Evolutionary conservation across 257 asterid species (phyloP).

Genomic region (Striga asiatica): DNA sequence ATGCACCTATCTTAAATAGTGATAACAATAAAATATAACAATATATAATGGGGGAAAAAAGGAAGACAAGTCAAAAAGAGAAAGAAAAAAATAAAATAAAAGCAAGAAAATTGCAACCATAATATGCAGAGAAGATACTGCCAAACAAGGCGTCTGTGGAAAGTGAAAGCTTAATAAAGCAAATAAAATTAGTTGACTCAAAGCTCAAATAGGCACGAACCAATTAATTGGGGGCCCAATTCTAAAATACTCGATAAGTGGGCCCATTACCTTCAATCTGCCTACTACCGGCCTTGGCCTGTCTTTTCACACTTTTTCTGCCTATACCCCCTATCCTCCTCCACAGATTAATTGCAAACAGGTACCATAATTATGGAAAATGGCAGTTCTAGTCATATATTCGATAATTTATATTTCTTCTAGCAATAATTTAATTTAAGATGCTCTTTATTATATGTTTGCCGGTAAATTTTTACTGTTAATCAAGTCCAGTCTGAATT

Average conservation of each 20-base stretch:
- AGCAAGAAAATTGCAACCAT: background rate
- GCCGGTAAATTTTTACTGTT: too few relatives aligned
- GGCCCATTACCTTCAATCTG: conserved; percentile 20
- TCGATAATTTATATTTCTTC: too few relatives aligned
- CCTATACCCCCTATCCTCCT: background rate
- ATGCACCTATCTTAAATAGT: background rate
- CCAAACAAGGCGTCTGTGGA: conserved; percentile 3
- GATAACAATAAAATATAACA: too few relatives aligned
- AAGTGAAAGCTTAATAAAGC: conserved; percentile 13
- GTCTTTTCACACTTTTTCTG: conserved; percentile 24
- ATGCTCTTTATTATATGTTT: too few relatives aligned
- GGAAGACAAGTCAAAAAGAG: background rate
- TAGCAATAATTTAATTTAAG: too few relatives aligned
- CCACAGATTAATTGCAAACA: background rate
- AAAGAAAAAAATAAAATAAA: background rate
- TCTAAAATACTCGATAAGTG: conserved; percentile 18
- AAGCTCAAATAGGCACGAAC: background rate
- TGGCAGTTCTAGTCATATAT: background rate
- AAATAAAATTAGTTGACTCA: conserved; percentile 17
- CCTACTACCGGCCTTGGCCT: conserved; percentile 28
- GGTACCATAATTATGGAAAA: background rate
- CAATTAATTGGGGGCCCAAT: conserved; percentile 28
- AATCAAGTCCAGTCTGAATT: too few relatives aligned
- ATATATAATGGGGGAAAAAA: too few relatives aligned
- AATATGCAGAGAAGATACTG: background rate